Evolutionary conservation across 129 eudicot genomes (phyloP), one percentile per base, ranked within the genome.

Genomic region (Chrysanthemum lavandulifolium): DNA sequence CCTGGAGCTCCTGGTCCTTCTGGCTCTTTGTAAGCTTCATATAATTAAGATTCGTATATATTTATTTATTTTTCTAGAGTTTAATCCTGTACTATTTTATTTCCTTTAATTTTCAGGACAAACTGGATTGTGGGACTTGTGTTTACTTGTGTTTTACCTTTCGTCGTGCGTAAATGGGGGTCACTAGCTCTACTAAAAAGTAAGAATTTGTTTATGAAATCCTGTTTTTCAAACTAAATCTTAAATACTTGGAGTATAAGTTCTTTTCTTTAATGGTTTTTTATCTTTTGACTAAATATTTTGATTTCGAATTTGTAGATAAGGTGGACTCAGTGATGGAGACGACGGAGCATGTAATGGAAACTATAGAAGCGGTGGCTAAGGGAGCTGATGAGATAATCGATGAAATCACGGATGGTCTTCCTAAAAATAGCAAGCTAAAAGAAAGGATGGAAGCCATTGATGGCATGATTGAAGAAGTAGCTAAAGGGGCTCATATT

Each of bases 121-220:
- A 81, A 76, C 19, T 87, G 94, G 90, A 71, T 87, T 64, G 33
- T 84, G 52, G 89, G 84, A 43, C 47, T 82, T 53, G 81, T 85
- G 69, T 68, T 85, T 15, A 80, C 94, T 69, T 43, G 82, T 19
- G 72, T 72, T 54, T 14, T 87, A 65, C 90, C 94, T 12, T 85
- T 87, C 60, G 25, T 81, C 84, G 80, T 84, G 47, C 80, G 82
- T 80, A 87, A 87, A 78, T 84, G 85, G 94, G 93, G 87, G 63
- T 82, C 86, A 25, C 50, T 88, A 48, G 56, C 18, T 64, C 4
- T 18, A 43, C 36, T 78, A 27, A 78, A 65, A 72, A 78, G 82
- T 78, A 78, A 64, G 73, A 40, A 6, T 40, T 6, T 6, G 10
- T 40, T 40, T 40, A 40, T 40, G 2, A 40, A 7, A 40, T 40